Evolutionary conservation across 1,284 basidiomycete species (phyloP).

Genomic region (Heterobasidion irregulare): DNA sequence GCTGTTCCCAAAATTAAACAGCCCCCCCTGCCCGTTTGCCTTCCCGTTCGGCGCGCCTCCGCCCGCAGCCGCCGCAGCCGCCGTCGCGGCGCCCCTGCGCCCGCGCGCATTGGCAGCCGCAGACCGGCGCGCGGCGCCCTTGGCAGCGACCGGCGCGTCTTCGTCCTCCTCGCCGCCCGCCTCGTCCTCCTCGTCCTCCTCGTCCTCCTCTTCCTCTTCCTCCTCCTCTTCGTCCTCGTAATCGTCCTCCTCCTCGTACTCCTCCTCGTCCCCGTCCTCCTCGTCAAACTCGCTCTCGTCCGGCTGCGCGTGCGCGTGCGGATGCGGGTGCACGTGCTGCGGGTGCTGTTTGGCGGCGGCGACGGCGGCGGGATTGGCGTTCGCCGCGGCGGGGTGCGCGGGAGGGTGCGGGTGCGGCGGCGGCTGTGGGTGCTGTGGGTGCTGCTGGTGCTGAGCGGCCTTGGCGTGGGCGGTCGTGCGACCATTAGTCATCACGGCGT

Average conservation of each 20-base stretch:
- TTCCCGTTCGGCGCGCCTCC: constrained; percentile 28
- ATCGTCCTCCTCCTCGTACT: constrained; percentile 57
- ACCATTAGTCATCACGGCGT: constrained; percentile 33
- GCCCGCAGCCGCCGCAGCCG: not conserved
- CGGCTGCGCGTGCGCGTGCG: not conserved
- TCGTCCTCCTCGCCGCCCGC: not conserved
- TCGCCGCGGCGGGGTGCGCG: not conserved
- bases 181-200: constrained; percentile 1
- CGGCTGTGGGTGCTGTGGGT: not conserved
- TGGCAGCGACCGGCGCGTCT: not conserved
- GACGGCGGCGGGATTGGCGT: not conserved
- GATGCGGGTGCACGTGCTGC: not conserved
- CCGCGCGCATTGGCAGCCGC: too few relatives aligned
- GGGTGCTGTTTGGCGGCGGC: constrained; percentile 23
- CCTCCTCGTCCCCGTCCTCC: constrained; percentile 58
- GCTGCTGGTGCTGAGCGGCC: constrained; percentile 6
- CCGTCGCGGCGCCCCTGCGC: too few relatives aligned
- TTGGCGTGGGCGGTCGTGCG: constrained; percentile 23
- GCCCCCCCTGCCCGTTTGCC: constrained; percentile 45
- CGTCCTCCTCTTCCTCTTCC: constrained; percentile 39
- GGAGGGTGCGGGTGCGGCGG: not conserved
- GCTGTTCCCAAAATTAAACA: constrained; percentile 74
- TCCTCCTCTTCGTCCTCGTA: constrained; percentile 58
- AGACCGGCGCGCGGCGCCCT: too few relatives aligned
- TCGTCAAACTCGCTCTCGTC: constrained; percentile 55